Evolutionary conservation across 352 stramenopile genomes (phyloP).

Genomic region (Pythium angustatum): DNA sequence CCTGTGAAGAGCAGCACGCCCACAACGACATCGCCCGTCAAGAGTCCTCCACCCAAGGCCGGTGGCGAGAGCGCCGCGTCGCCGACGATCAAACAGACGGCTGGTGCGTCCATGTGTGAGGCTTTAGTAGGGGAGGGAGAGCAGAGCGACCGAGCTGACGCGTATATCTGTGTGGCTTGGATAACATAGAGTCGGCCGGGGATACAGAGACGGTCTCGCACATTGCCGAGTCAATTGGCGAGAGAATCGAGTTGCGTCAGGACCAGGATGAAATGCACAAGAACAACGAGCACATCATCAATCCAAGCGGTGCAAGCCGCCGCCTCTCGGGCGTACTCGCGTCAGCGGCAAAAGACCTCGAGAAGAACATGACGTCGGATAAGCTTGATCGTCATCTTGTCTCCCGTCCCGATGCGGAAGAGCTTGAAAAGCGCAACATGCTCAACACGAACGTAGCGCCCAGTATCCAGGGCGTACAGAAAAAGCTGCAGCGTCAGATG

Average conservation of each 20-base stretch:
- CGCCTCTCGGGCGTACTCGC: constrained; percentile 42
- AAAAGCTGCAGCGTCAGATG: constrained; percentile 74
- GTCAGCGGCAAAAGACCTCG: constrained; percentile 46
- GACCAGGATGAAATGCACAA: constrained; percentile 54
- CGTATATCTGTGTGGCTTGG: neutral
- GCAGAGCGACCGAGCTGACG: neutral
- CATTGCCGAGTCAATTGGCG: constrained; percentile 41
- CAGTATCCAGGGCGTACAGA: constrained; percentile 68
- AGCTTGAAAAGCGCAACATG: constrained; percentile 51
- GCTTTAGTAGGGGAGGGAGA: neutral
- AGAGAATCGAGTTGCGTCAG: constrained; percentile 49
- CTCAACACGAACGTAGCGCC: constrained; percentile 55
- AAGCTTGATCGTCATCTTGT: constrained; percentile 73
- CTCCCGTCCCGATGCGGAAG: constrained; percentile 45
- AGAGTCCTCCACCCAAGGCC: constrained; percentile 29
- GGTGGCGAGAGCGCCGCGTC: constrained; percentile 17
- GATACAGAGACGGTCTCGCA: constrained; percentile 44
- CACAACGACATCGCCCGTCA: constrained; percentile 33
- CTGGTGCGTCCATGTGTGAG: constrained; percentile 14
- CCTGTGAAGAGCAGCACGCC: constrained; percentile 30
- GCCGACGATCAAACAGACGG: constrained; percentile 38
- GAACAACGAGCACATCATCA: constrained; percentile 52
- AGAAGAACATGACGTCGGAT: constrained; percentile 55
- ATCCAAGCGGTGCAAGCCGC: constrained; percentile 42
- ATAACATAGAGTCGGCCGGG: constrained; percentile 37